Conservation (phyloP, 2,329 filamentous ascomycete genomes). For the Pyrenophora graminea region DNA sequence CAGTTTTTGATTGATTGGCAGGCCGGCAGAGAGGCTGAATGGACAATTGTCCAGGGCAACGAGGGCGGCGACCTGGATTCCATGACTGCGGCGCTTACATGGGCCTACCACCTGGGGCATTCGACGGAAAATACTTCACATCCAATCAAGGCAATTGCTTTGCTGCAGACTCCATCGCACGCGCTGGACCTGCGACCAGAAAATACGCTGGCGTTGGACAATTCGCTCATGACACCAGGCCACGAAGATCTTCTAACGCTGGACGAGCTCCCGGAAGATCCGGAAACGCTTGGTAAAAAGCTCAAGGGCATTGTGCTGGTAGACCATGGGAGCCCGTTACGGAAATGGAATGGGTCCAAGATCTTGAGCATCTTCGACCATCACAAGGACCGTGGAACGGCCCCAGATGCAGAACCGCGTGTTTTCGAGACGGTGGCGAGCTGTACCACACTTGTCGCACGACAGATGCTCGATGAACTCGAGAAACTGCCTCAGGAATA, state of each 20-base stretch:
- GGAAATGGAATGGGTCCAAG: conserved; percentile 51
- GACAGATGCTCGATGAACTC: conserved; percentile 54
- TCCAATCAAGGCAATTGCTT: conserved; percentile 52
- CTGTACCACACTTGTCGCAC: conserved; percentile 53
- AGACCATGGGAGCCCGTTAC: conserved; percentile 50
- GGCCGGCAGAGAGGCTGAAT: conserved; percentile 48
- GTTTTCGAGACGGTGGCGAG: conserved; percentile 52
- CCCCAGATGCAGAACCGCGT: conserved; percentile 49
- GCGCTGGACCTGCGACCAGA: conserved; percentile 55
- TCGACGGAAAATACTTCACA: conserved; percentile 49
- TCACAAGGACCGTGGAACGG: conserved; percentile 51
- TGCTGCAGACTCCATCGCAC: conserved; percentile 53
- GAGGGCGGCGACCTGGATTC: conserved; percentile 52
- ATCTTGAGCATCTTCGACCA: conserved; percentile 55
- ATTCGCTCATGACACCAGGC: conserved; percentile 52
- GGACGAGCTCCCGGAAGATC: conserved; percentile 54
- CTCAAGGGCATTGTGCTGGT: conserved; percentile 54
- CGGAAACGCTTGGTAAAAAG: conserved; percentile 50
- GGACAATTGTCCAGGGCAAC: conserved; percentile 54
- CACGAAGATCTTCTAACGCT: conserved; percentile 54
- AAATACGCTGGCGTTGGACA: conserved; percentile 52
- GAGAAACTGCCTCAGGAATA: conserved; percentile 52
- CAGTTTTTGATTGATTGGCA: conserved; percentile 56
- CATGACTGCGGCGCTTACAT: conserved; percentile 53
- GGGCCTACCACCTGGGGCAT: conserved; percentile 55